Evolutionary conservation across 306 rosid genomes (phyloP).

Genomic region (Fragaria nilgerrensis): DNA sequence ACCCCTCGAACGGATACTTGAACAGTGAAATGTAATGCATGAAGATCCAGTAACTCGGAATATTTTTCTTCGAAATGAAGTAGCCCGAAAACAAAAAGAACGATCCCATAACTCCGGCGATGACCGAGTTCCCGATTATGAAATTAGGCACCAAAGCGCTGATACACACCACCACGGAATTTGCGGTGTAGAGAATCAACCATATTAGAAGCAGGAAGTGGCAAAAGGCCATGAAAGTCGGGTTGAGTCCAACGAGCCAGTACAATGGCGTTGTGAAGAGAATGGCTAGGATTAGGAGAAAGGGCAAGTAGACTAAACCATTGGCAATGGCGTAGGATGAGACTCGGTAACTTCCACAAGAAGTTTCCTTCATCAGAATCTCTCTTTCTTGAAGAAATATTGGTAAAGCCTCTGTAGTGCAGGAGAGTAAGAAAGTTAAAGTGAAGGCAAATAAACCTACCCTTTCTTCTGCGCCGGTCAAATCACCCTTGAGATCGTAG

Average conservation of each 20-base stretch:
- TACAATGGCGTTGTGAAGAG: constrained; percentile 70
- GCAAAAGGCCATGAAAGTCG: constrained; percentile 56
- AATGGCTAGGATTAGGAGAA: constrained; percentile 79
- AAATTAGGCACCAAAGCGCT: constrained; percentile 91
- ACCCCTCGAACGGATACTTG: constrained; percentile 96
- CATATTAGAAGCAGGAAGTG: constrained; percentile 76
- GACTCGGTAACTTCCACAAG: constrained; percentile 82
- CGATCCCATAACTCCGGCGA: constrained; percentile 87
- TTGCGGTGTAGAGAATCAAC: constrained; percentile 84
- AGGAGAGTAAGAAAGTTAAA: constrained; percentile 68
- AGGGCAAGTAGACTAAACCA: constrained; percentile 84
- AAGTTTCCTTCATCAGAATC: constrained; percentile 90
- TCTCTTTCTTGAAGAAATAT: constrained; percentile 90
- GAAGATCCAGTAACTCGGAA: constrained; percentile 82
- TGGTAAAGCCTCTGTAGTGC: constrained; percentile 88
- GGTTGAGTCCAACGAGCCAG: constrained; percentile 87
- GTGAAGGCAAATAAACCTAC: constrained; percentile 93
- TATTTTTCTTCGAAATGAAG: constrained; percentile 74
- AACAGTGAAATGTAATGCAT: constrained; percentile 88
- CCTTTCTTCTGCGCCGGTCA: constrained; percentile 65
- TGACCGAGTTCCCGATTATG: constrained; percentile 87
- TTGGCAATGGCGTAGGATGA: constrained; percentile 90
- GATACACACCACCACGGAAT: constrained; percentile 92
- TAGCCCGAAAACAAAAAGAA: constrained; percentile 93
- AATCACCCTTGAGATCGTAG: constrained; percentile 64